Evolutionary conservation across 2,329 filamentous ascomycete genomes (phyloP).

Genomic region (Xylaria sp.): DNA sequence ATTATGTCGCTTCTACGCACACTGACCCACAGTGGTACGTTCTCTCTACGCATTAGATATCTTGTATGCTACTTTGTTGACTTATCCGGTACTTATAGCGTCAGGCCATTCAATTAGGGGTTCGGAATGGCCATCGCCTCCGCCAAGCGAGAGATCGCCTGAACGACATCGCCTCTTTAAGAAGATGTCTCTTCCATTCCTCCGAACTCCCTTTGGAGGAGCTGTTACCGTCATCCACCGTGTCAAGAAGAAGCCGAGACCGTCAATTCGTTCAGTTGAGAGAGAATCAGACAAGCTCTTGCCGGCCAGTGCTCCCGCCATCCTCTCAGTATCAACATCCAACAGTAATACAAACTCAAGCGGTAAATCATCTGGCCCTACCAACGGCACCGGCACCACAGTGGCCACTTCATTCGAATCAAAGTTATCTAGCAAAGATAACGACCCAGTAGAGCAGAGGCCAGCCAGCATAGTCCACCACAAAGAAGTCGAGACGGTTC

Average conservation of each 20-base stretch:
- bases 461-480: constrained; percentile 45
- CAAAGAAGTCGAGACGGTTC: constrained; percentile 39
- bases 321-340: constrained; percentile 38
- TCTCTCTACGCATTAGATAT: neutral
- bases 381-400: constrained; percentile 48
- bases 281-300: constrained; percentile 43
- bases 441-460: constrained; percentile 48
- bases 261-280: constrained; percentile 52
- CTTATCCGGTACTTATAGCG: constrained; percentile 39
- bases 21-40: constrained; percentile 54
- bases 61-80: neutral
- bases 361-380: constrained; percentile 45
- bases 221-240: constrained; percentile 57
- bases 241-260: constrained; percentile 52
- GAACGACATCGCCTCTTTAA: constrained; percentile 45
- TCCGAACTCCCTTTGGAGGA: constrained; percentile 54
- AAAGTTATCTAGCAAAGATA: constrained; percentile 51
- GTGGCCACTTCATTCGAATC: constrained; percentile 57
- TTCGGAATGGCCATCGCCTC: constrained; percentile 44
- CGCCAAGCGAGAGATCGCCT: constrained; percentile 36
- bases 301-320: constrained; percentile 42
- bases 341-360: constrained; percentile 49
- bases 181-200: constrained; percentile 55
- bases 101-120: constrained; percentile 43
- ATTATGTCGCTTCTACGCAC: constrained; percentile 57